phyloP scores from a whole-genome alignment of 1,284 basidiomycete genomes.

The Hemileia vastatrix region DNA sequence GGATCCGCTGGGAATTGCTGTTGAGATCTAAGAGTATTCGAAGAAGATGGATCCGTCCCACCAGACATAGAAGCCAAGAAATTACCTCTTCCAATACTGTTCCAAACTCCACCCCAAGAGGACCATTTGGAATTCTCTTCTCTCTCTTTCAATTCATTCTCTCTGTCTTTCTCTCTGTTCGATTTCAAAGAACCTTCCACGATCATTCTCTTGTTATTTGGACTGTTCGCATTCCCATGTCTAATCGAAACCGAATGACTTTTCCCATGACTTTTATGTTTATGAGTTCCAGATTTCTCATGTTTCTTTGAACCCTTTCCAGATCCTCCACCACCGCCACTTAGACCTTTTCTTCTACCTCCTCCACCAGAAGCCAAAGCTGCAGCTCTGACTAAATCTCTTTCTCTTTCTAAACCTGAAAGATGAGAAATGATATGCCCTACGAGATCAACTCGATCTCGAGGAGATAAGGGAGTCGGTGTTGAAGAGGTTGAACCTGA shows the following conservation, averaged over 20 bases:
- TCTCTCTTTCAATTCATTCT: too few species aligned
- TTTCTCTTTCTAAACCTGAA: constrained; percentile 28
- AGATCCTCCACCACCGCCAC: not conserved
- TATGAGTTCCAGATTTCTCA: not conserved
- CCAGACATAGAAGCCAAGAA: too few species aligned
- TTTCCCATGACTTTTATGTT: not conserved
- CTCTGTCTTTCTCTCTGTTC: too few species aligned
- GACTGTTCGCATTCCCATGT: not conserved
- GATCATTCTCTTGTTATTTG: too few species aligned
- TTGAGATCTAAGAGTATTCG: too few species aligned
- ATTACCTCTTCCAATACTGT: too few species aligned
- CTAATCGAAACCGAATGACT: not conserved
- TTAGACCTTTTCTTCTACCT: not conserved
- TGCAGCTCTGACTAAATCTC: constrained; percentile 27
- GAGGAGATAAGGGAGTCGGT: constrained; percentile 13
- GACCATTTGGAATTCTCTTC: too few species aligned
- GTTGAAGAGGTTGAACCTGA: not conserved
- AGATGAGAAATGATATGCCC: constrained; percentile 27
- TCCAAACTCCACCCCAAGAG: too few species aligned
- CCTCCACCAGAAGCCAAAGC: constrained; percentile 16
- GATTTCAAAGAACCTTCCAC: too few species aligned
- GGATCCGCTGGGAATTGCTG: too few species aligned
- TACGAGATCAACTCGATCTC: constrained; percentile 24
- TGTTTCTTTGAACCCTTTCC: not conserved
- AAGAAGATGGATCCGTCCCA: too few species aligned